phyloP scores from a whole-genome alignment of 768 basidiomycete genomes.

The Termitomyces sp. region DNA sequence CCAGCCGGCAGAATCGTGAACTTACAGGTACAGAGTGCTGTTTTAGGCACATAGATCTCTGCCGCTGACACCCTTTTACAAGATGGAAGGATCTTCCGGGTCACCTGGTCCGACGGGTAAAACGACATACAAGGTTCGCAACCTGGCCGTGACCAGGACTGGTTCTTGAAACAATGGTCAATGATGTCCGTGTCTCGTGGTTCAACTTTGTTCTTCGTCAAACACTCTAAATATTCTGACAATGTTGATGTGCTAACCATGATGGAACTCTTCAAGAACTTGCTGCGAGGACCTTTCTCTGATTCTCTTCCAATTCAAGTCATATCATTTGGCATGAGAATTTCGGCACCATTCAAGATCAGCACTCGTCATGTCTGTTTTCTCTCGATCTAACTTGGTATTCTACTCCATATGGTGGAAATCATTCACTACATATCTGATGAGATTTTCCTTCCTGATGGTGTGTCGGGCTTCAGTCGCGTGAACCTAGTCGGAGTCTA shows the following conservation, averaged over 20 bases:
- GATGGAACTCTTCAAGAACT: background rate
- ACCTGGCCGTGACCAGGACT: conserved; percentile 33
- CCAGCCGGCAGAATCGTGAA: conserved; percentile 33
- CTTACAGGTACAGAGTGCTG: conserved; percentile 27
- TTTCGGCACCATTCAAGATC: background rate
- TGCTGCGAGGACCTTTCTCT: background rate
- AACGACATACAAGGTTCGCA: conserved; percentile 40
- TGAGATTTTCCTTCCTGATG: background rate
- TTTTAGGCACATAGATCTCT: background rate
- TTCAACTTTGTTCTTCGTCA: background rate
- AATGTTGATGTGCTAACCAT: background rate
- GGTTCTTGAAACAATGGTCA: conserved; percentile 19
- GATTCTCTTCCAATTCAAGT: too few species aligned
- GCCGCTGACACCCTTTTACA: background rate
- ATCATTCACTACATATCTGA: background rate
- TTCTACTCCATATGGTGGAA: background rate
- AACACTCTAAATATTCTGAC: background rate
- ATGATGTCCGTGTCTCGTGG: background rate
- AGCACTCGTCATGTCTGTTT: background rate
- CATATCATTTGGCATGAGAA: background rate
- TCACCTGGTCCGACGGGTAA: conserved; percentile 38
- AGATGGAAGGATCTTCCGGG: conserved; percentile 47
- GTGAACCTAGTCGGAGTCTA: background rate
- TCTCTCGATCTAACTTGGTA: too few species aligned
- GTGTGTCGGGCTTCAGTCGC: background rate